phyloP scores from a whole-genome alignment of 805 yeast species.

The Blastobotrys parvus region DNA sequence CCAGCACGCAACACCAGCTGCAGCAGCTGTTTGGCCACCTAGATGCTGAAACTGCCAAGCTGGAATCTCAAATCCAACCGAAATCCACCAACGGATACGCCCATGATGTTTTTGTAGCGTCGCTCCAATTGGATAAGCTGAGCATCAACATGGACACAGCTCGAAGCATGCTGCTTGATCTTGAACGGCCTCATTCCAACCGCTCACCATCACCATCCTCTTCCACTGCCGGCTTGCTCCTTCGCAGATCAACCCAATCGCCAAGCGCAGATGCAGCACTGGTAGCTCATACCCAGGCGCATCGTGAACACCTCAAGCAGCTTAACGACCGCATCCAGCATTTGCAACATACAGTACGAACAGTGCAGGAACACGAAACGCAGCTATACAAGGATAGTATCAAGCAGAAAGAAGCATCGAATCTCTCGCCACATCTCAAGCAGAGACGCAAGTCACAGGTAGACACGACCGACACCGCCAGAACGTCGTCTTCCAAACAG shows the following conservation, averaged over 20 bases:
- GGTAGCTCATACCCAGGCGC: background rate
- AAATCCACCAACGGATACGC: background rate
- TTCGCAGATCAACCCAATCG: background rate
- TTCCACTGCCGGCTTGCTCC: background rate
- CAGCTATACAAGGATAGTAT: constrained; percentile 1
- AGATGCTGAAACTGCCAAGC: background rate
- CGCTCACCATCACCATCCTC: background rate
- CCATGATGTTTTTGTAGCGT: constrained; percentile 13
- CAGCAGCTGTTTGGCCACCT: background rate
- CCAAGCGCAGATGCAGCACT: too few relatives aligned
- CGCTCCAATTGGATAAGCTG: constrained; percentile 13
- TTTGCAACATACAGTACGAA: constrained; percentile 7
- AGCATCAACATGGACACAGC: constrained; percentile 16
- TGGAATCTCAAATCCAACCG: background rate
- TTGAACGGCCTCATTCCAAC: constrained; percentile 7
- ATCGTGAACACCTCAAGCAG: constrained; percentile 7
- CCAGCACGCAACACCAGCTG: too few relatives aligned
- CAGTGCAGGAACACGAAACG: constrained; percentile 6
- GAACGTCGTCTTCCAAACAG: background rate
- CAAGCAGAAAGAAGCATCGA: background rate
- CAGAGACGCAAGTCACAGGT: constrained; percentile 3
- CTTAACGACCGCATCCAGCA: constrained; percentile 12
- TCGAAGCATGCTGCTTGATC: constrained; percentile 14
- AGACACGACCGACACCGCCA: too few relatives aligned
- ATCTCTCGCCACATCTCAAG: background rate